A percentile compares a stretch with the other conserved stretches of the same genome.
Conservation (phyloP, 2,329 filamentous ascomycete genomes). For the Penicillium sp. region DNA sequence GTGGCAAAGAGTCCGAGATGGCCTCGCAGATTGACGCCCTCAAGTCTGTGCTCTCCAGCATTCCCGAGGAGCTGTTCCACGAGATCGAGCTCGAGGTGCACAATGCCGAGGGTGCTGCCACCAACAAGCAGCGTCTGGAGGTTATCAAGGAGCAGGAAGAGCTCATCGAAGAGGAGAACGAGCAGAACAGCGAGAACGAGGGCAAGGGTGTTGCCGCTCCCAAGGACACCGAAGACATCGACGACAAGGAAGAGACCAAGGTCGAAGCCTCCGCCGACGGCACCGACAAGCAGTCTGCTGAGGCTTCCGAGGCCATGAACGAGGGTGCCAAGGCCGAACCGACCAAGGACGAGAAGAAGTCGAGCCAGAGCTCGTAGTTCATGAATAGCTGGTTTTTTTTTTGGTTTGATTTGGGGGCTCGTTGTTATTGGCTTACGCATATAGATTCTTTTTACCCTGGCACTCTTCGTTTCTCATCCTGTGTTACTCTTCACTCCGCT, state of each 20-base stretch:
- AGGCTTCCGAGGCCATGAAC: constrained; percentile 44
- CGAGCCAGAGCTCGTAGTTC: constrained; percentile 18
- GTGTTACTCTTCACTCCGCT: constrained; percentile 18
- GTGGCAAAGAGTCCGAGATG: constrained; percentile 75
- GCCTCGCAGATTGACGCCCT: constrained; percentile 89
- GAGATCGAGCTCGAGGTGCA: constrained; percentile 98
- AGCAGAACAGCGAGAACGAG: constrained; percentile 81
- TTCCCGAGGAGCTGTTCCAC: constrained; percentile 98
- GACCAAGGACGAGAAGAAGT: constrained; percentile 27
- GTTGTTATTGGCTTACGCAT: constrained; percentile 1
- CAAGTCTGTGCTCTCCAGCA: constrained; percentile 85
- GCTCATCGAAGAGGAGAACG: constrained; percentile 93
- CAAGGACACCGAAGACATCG: constrained; percentile 87
- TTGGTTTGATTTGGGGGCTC: constrained; percentile 11
- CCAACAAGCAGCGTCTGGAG: constrained; percentile 98
- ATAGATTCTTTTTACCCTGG: constrained; percentile 14
- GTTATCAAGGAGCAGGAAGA: constrained; percentile 98
- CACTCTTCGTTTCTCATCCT: constrained; percentile 19
- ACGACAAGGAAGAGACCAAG: constrained; percentile 75
- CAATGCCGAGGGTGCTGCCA: constrained; percentile 92
- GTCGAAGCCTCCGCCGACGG: constrained; percentile 50
- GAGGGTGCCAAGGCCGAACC: constrained; percentile 39
- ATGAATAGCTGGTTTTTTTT: constrained; percentile 10
- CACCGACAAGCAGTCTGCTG: constrained; percentile 43
- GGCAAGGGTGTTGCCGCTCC: constrained; percentile 71